phyloP scores from a whole-genome alignment of 805 yeast genomes.

The Saturnispora gosingensis region DNA sequence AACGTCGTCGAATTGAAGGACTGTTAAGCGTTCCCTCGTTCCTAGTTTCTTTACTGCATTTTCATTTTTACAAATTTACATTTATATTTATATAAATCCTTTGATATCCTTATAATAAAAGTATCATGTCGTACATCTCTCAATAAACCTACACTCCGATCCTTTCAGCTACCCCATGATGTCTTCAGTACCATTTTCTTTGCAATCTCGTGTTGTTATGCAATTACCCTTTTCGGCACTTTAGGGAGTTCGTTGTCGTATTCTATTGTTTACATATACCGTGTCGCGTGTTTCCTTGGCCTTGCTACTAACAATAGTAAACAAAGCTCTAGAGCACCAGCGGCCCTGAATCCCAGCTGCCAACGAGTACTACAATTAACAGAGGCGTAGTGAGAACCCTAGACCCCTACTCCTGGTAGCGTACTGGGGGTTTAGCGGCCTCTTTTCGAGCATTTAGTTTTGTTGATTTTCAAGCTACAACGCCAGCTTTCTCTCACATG shows the following conservation, averaged over 20 bases:
- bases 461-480: too few species aligned
- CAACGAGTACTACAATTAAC: too few species aligned
- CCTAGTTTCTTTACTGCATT: background rate
- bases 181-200: background rate
- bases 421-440: too few species aligned
- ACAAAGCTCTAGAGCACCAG: background rate
- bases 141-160: background rate
- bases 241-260: background rate
- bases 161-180: background rate
- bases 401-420: too few species aligned
- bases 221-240: background rate
- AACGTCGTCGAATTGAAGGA: slow-evolving; percentile 34
- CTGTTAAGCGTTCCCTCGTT: slow-evolving; percentile 16
- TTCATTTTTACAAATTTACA: background rate
- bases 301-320: background rate
- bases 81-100: background rate
- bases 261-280: background rate
- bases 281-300: background rate
- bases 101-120: background rate
- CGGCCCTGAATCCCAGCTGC: too few species aligned
- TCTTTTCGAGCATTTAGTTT: too few species aligned
- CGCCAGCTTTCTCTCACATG: too few species aligned
- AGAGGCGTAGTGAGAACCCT: too few species aligned
- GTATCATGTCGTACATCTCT: background rate
- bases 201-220: background rate